Conservation (phyloP, 1,284 basidiomycete genomes). For the Termitomyces sp. region DNA sequence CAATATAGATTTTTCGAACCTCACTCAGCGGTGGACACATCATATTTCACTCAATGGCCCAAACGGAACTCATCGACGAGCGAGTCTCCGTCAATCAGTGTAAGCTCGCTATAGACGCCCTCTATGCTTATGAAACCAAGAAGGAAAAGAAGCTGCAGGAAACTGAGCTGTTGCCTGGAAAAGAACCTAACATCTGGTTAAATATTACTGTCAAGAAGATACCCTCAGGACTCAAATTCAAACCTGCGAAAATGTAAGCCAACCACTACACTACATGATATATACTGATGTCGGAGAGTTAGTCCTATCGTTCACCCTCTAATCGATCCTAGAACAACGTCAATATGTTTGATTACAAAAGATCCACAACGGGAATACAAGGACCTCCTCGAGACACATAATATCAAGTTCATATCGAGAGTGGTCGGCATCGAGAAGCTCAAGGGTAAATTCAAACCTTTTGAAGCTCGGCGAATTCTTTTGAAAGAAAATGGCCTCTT, state of each 20-base stretch:
- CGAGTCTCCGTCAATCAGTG: conserved; percentile 73
- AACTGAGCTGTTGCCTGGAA: conserved; percentile 71
- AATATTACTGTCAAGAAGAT: conserved; percentile 81
- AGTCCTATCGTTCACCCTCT: conserved; percentile 81
- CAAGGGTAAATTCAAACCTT: conserved; percentile 91
- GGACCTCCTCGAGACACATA: conserved; percentile 74
- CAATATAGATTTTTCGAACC: conserved; percentile 12
- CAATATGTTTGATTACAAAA: conserved; percentile 90
- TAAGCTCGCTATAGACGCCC: conserved; percentile 70
- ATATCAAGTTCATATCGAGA: conserved; percentile 84
- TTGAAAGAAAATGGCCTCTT: conserved; percentile 90
- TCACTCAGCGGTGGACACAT: background rate
- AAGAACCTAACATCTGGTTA: conserved; percentile 84
- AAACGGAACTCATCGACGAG: conserved; percentile 55
- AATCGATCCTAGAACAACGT: conserved; percentile 72
- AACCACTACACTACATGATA: conserved; percentile 1
- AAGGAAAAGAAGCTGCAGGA: conserved; percentile 61
- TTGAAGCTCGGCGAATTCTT: conserved; percentile 82
- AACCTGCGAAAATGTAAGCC: conserved; percentile 80
- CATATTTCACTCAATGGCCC: conserved; percentile 31
- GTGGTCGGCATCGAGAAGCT: conserved; percentile 91
- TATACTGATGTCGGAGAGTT: conserved; percentile 9
- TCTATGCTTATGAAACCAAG: conserved; percentile 67
- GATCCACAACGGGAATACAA: conserved; percentile 97
- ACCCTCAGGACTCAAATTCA: conserved; percentile 70